Percentiles rank a stretch among this genome's conserved stretches.
Conservation (phyloP, 192 early-diverging fungal species). For the Coemansia sp. region DNA sequence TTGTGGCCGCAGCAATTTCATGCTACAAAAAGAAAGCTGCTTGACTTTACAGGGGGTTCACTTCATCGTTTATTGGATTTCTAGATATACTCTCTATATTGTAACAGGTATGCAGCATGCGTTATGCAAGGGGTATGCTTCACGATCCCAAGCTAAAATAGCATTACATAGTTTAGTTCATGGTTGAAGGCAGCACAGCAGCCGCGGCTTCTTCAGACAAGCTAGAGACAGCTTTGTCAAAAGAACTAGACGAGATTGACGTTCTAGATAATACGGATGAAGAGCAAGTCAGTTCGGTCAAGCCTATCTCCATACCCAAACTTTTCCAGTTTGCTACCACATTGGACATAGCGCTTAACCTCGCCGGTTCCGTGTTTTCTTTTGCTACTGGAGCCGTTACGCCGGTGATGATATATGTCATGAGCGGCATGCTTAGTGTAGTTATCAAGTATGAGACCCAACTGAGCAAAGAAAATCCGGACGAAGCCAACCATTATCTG, state of each 20-base stretch:
- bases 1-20: constrained; percentile 1
- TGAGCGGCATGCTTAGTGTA: constrained; percentile 1
- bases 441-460: not conserved
- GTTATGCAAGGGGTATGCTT: no score
- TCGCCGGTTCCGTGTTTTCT: not conserved
- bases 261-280: not conserved
- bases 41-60: no score
- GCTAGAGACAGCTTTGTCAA: not conserved
- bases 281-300: not conserved
- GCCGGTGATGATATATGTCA: not conserved
- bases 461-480: not conserved
- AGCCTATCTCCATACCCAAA: not conserved
- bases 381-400: not conserved
- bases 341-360: not conserved
- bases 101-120: no score
- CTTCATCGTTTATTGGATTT: no score
- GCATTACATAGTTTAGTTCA: no score
- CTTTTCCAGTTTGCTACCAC: constrained; percentile 4
- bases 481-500: not conserved
- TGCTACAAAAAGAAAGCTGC: not conserved
- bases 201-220: not conserved
- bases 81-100: no score
- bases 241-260: not conserved
- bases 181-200: not conserved
- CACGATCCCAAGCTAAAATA: no score